phyloP scores from a whole-genome alignment of 1,139 yeast species.

The Komagataea norvegica region DNA sequence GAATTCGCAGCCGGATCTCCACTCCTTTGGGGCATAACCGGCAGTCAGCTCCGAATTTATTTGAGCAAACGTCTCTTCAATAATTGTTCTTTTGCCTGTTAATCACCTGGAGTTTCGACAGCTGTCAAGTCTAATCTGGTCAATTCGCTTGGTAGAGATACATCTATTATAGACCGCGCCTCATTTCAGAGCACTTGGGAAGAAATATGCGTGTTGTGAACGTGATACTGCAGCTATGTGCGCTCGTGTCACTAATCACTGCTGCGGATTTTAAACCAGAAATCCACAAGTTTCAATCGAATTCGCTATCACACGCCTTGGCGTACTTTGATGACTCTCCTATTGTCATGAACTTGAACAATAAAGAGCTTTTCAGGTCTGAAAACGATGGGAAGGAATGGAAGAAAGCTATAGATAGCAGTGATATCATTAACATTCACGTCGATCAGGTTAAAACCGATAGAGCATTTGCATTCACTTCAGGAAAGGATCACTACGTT shows the following conservation, averaged over 20 bases:
- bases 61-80: too few species aligned
- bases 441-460: slow-evolving; percentile 43
- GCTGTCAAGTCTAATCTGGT: too few species aligned
- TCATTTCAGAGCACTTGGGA: too few species aligned
- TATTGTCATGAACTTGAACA: slow-evolving; percentile 39
- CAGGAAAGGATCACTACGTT: slow-evolving; percentile 40
- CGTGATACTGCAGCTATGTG: neutral
- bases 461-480: slow-evolving; percentile 51
- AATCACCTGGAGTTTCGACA: too few species aligned
- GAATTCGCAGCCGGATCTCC: too few species aligned
- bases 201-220: neutral
- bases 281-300: slow-evolving; percentile 11
- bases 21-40: too few species aligned
- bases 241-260: neutral
- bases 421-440: slow-evolving; percentile 28
- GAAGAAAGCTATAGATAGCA: slow-evolving; percentile 33
- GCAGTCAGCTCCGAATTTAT: too few species aligned
- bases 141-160: too few species aligned
- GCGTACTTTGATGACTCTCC: slow-evolving; percentile 55
- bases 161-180: too few species aligned
- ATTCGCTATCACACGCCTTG: slow-evolving; percentile 24
- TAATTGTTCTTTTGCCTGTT: too few species aligned
- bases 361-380: slow-evolving; percentile 38
- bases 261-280: slow-evolving; percentile 23
- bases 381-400: slow-evolving; percentile 57